These are phyloP conservation scores for Candida wancherniae DNA, from an alignment of 805 yeast genomes.

Conservation along the genomic window DNA sequence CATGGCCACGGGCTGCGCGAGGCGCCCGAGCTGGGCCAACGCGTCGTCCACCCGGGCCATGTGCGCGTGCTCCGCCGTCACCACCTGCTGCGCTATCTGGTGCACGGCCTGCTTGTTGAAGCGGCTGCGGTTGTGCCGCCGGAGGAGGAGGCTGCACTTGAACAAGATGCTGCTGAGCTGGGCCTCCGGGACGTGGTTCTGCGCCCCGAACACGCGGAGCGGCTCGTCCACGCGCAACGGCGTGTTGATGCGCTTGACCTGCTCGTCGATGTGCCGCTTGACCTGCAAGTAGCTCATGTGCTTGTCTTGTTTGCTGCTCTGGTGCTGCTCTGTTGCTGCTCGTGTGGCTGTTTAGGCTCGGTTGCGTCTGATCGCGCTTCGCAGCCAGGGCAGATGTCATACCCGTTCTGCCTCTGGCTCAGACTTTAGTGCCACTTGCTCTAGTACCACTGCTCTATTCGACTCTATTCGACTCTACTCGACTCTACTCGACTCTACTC, in stretches of 20 bases:
- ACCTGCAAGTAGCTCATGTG: conserved; percentile 25
- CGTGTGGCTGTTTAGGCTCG: too few species aligned
- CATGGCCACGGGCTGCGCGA: conserved; percentile 26
- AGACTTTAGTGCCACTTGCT: too few species aligned
- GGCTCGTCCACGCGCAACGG: conserved; percentile 23
- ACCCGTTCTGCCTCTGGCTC: too few species aligned
- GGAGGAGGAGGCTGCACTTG: conserved; percentile 21
- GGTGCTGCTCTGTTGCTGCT: too few species aligned
- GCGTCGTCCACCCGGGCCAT: conserved; percentile 25
- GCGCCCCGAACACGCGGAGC: conserved; percentile 13
- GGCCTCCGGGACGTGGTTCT: conserved; percentile 7
- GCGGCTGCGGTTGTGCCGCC: conserved; percentile 24
- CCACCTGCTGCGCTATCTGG: conserved; percentile 34
- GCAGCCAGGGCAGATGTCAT: too few species aligned
- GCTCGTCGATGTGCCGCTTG: conserved; percentile 30
- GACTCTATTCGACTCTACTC: too few species aligned
- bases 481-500: too few species aligned
- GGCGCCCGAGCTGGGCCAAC: conserved; percentile 17
- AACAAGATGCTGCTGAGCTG: conserved; percentile 18
- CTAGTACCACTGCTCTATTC: too few species aligned
- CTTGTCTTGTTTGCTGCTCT: too few species aligned
- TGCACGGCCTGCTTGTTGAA: conserved; percentile 29
- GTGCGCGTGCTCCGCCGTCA: conserved; percentile 29
- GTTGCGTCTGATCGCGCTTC: too few species aligned
- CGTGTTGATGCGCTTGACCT: conserved; percentile 23